Evolutionary conservation across 164 flowering plant species (phyloP).

Genomic region (Pachysandra terminalis): DNA sequence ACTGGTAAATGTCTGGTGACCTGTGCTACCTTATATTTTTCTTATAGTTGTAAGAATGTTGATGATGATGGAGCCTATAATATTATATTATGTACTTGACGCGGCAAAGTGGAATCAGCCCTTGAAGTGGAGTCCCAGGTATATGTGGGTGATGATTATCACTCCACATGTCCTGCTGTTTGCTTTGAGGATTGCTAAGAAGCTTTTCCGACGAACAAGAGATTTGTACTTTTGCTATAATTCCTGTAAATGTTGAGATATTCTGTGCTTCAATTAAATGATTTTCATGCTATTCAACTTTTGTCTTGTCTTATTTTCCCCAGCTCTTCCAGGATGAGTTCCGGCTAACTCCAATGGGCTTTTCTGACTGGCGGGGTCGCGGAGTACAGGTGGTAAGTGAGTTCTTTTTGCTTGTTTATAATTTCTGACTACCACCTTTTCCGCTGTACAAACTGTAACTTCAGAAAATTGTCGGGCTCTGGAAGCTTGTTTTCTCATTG

Average conservation of each 20-base stretch:
- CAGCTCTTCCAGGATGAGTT: constrained; percentile 21
- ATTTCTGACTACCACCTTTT: constrained; percentile 29
- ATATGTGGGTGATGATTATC: constrained; percentile 9
- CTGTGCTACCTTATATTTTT: constrained; percentile 6
- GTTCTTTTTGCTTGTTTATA: constrained; percentile 22
- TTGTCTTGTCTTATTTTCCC: background rate
- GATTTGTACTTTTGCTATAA: background rate
- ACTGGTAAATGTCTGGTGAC: constrained; percentile 25
- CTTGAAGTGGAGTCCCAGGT: background rate
- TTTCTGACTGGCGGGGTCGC: constrained; percentile 16
- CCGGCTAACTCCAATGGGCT: constrained; percentile 13
- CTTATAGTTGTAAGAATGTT: constrained; percentile 11
- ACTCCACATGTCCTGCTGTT: constrained; percentile 4
- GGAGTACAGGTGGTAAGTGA: constrained; percentile 39
- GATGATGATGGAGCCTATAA: constrained; percentile 4
- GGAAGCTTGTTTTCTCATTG: constrained; percentile 24
- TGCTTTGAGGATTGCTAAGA: background rate
- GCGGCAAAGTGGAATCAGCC: background rate
- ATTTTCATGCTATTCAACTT: constrained; percentile 5
- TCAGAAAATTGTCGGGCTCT: constrained; percentile 22
- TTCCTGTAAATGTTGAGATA: background rate
- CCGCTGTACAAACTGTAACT: constrained; percentile 22
- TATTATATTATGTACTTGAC: background rate
- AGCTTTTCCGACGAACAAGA: background rate
- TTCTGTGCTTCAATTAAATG: background rate